These are phyloP conservation scores for Stagonosporopsis vannaccii DNA, from an alignment of 2,329 filamentous ascomycete genomes.

Conservation along the genomic window DNA sequence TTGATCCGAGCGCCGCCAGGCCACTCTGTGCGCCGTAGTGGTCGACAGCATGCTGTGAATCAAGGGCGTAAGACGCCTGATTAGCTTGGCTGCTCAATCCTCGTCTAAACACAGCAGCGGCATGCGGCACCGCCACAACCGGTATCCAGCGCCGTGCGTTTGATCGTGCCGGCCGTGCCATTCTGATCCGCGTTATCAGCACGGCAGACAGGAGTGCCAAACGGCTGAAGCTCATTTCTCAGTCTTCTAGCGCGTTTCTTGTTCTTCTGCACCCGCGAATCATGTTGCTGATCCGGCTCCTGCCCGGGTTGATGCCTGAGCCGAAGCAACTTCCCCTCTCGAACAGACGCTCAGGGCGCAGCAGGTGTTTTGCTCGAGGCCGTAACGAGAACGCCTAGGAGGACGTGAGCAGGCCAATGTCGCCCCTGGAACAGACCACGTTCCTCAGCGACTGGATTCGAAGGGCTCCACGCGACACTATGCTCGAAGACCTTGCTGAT, in stretches of 20 bases:
- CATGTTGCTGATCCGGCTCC: constrained; percentile 12
- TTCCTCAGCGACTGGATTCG: neutral
- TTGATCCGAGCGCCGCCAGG: constrained; percentile 1
- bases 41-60: neutral
- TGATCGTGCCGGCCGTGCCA: constrained; percentile 7
- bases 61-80: constrained; percentile 1
- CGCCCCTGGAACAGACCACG: neutral
- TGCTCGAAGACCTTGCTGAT: neutral
- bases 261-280: constrained; percentile 11
- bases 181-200: constrained; percentile 3
- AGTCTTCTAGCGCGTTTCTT: constrained; percentile 24
- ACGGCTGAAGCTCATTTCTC: constrained; percentile 12
- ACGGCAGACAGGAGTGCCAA: constrained; percentile 2
- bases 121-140: constrained; percentile 15
- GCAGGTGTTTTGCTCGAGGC: constrained; percentile 4
- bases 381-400: neutral
- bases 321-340: constrained; percentile 8
- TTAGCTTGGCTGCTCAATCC: constrained; percentile 14
- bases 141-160: neutral
- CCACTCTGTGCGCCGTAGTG: neutral
- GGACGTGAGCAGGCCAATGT: neutral
- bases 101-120: neutral
- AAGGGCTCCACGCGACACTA: neutral
- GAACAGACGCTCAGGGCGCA: neutral
- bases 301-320: constrained; percentile 6